Base-by-base conservation (phyloP, 2,329 filamentous ascomycete genomes). In the Davidsoniella eucalypti region DNA sequence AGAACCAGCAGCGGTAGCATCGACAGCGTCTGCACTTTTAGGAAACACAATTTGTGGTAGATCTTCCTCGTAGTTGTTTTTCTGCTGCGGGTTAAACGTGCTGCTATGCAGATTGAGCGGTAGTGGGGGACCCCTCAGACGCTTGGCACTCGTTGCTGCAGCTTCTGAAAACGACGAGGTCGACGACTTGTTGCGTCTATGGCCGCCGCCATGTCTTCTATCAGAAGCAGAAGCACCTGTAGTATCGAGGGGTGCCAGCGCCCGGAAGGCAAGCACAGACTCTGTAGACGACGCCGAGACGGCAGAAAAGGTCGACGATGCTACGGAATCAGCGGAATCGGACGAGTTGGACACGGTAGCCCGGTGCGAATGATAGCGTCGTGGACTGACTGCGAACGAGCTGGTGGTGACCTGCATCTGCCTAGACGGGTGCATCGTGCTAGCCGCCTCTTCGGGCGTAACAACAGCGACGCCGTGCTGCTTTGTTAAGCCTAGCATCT, bases 111-210 rank as follows among this genome's bases (percentile, higher is more conserved):
- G 43, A 33, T 26, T 51, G 5, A 51, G 26, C 10, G 49, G 49
- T n/a, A 46, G 23, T 14, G 49, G 49, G 16, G 49, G 49, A 10
- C 49, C 49, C 23, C 46, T 51, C 16, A 44, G 40, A 12, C 49
- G 49, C 21, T 51, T 45, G 21, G 43, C 41, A 17, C 43, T 43
- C 6, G 43, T 39, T 10, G 49, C 29, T 14, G 36, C 33, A 9
- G 33, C 37, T 8, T 23, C 21, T 16, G 43, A 41, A 29, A 51
- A 51, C n/a, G 49, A 51, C 6, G 42, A 41, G 18, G 46, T 51
- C 42, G 49, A 46, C 17, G 49, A 51, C 16, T 23, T 26, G 26
- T 44, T 21, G 25, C 44, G 38, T 25, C 36, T 38, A 23, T 49
- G 47, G 12, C 47, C 47, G 7, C 29, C 9, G 29, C 29, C 12